Evolutionary conservation across 805 yeast species (phyloP).

Genomic region (Yamadazyma ubonensis): DNA sequence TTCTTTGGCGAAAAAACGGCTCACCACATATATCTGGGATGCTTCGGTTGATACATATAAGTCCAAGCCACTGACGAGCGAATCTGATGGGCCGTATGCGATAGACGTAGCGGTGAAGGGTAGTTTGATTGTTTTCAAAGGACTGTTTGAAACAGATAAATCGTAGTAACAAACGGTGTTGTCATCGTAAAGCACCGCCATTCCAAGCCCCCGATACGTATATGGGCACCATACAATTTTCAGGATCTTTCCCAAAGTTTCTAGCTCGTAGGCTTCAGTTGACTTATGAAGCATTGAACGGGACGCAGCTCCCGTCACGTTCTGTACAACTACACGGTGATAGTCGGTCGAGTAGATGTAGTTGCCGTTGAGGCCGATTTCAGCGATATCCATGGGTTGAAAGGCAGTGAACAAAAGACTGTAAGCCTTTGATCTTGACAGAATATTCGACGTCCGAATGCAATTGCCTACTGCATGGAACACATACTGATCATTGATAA

Average conservation of each 20-base stretch:
- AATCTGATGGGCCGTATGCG: conserved; percentile 26
- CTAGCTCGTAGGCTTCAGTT: conserved; percentile 16
- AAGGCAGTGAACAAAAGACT: conserved; percentile 12
- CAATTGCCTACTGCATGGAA: conserved; percentile 32
- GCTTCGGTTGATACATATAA: conserved; percentile 25
- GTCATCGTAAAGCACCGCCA: conserved; percentile 25
- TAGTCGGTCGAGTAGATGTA: conserved; percentile 29
- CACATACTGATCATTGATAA: conserved; percentile 22
- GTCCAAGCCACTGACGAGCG: conserved; percentile 27
- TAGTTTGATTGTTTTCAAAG: conserved; percentile 11
- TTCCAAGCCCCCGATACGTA: conserved; percentile 18
- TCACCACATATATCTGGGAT: conserved; percentile 25
- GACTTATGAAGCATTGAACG: conserved; percentile 6
- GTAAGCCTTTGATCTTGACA: conserved; percentile 21
- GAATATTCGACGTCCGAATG: conserved; percentile 30
- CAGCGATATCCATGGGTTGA: conserved; percentile 26
- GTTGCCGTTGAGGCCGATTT: conserved; percentile 37
- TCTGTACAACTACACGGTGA: conserved; percentile 12
- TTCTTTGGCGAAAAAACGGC: conserved; percentile 23
- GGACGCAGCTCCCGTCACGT: too few relatives aligned
- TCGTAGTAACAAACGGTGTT: conserved; percentile 17
- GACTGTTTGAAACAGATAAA: conserved; percentile 3
- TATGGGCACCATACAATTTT: conserved; percentile 29
- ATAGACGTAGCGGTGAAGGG: conserved; percentile 28
- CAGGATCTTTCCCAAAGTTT: conserved; percentile 16